Base-by-base conservation (phyloP, 192 early-diverging fungal species). In the Phycomyces blakesleeanus region DNA sequence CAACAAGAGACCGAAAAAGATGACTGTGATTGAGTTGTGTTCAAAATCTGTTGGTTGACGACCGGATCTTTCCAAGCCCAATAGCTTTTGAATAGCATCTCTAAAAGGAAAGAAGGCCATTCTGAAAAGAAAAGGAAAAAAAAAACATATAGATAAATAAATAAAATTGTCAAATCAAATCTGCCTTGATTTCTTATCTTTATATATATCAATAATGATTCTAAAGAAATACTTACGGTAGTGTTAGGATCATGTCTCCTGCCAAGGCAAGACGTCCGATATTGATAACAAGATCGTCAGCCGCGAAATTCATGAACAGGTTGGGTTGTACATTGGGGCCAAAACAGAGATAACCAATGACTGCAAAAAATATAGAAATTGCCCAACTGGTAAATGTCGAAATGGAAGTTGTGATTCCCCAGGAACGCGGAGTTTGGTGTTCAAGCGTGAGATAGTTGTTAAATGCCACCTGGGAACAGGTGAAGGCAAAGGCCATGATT, bases 401-500 rank as follows among this genome's bases (percentile, higher is more conserved):
- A 54, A 84, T 73, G 0, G 55, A 60, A 0, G 83, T 77, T 0
- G 82, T 78, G n/a, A 57, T 64, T 8, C 55, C 61, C 87, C 87
- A 89, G 5, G 61, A 65, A 0, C 54, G 50, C 5, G 78, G 59
- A 1, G 84, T 76, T 38, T 81, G 81, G 29, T 78, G 50, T 11
- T 73, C 52, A 59, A 87, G 59, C 0, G 86, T 81, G 42, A 75
- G 51, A 56, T 81, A 89, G 52, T 78, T 85, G 63, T 81, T 77
- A 59, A 82, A 87, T 14, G 82, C 78, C 22, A 84, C 80, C 68
- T 89, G 87, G 24, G 83, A 66, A 38, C 83, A 86, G 9, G 81
- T 75, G 66, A 85, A 87, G 1, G 85, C 85, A 69, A 89, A 89
- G 0, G 85, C 83, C 74, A 89, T 87, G 59, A 89, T 81, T 50